Evolutionary conservation across 306 rosid species (phyloP).

Genomic region (Betula pendula): DNA sequence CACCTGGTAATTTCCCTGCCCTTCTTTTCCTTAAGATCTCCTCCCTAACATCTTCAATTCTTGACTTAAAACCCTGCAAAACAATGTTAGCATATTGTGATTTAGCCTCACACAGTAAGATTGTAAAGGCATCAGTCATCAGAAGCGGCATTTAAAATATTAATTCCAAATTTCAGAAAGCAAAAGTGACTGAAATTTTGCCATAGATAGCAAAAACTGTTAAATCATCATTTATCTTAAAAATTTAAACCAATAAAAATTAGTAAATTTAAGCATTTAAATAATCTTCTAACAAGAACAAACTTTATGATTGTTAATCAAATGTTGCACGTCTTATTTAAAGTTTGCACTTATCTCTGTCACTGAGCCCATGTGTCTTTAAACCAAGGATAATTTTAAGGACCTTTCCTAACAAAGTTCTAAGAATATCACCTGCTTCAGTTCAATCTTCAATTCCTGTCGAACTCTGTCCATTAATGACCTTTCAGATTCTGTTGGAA

Average conservation of each 20-base stretch:
- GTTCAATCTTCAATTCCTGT: slow-evolving; percentile 92
- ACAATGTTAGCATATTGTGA: neutral
- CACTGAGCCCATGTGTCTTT: neutral
- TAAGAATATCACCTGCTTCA: slow-evolving; percentile 70
- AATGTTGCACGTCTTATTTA: neutral
- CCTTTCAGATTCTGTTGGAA: slow-evolving; percentile 95
- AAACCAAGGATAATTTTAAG: neutral
- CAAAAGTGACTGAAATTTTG: neutral
- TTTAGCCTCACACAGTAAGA: too few species aligned
- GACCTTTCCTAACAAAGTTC: neutral
- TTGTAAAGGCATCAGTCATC: too few species aligned
- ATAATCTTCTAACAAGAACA: neutral
- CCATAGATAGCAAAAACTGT: neutral
- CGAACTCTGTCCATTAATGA: slow-evolving; percentile 97
- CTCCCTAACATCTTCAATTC: slow-evolving; percentile 97
- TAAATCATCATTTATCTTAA: too few species aligned
- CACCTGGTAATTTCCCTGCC: slow-evolving; percentile 97
- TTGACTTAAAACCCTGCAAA: slow-evolving; percentile 87
- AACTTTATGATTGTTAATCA: neutral
- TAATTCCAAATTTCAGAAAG: neutral
- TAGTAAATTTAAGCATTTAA: too few species aligned
- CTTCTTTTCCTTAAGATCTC: slow-evolving; percentile 95
- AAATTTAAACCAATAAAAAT: too few species aligned
- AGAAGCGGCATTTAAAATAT: neutral
- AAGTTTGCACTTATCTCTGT: neutral